phyloP scores from a whole-genome alignment of 345 rosid species.

The Viola odorata region DNA sequence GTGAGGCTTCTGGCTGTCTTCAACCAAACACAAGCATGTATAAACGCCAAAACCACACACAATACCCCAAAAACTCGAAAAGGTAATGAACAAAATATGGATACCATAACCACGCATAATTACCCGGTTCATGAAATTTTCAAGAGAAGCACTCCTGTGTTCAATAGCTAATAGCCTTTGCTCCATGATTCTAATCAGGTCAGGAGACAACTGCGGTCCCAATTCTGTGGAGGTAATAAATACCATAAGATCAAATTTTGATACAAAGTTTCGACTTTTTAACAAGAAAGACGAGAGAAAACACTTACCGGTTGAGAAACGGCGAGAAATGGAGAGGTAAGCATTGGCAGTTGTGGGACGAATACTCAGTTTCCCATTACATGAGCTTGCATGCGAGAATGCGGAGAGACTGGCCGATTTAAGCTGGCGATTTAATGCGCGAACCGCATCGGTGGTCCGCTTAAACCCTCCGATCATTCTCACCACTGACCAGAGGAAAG shows the following conservation, averaged over 20 bases:
- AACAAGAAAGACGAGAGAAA: no score
- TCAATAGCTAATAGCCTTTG: constrained; percentile 62
- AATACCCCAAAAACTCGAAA: constrained; percentile 5
- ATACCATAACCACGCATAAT: neutral
- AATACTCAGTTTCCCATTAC: no score
- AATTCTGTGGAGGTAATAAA: constrained; percentile 30
- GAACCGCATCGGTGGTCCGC: constrained; percentile 13
- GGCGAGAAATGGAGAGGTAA: constrained; percentile 10
- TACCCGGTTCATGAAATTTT: constrained; percentile 65
- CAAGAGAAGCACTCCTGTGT: constrained; percentile 46
- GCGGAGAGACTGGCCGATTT: constrained; percentile 18
- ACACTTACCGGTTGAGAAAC: constrained; percentile 32
- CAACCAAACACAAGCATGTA: constrained; percentile 23
- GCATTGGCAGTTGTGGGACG: no score
- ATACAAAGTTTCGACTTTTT: neutral
- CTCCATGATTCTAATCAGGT: constrained; percentile 79
- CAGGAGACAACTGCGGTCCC: constrained; percentile 52
- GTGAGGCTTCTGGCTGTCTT: constrained; percentile 92
- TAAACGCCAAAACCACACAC: no score
- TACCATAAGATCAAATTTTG: neutral
- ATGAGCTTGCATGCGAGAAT: neutral
- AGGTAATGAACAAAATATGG: constrained; percentile 2
- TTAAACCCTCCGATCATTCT: constrained; percentile 15
- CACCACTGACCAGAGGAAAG: constrained; percentile 36
- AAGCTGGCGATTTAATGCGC: constrained; percentile 18